Conservation (phyloP, 257 asterid genomes). For the Solanum ossicruentum region DNA sequence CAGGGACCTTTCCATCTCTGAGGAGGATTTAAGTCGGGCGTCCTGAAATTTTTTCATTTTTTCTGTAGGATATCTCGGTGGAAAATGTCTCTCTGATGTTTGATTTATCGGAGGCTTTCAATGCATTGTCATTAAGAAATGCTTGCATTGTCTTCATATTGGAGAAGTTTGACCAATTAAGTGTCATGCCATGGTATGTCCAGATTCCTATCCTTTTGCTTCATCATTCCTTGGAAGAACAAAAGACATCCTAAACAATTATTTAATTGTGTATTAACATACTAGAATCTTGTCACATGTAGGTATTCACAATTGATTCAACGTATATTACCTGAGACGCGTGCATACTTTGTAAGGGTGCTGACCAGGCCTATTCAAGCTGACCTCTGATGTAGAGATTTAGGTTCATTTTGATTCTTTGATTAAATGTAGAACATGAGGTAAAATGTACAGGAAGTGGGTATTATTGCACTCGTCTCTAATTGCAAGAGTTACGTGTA, state of each 20-base stretch:
- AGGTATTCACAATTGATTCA: constrained; percentile 71
- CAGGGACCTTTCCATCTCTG: neutral
- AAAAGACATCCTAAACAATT: neutral
- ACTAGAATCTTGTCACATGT: constrained; percentile 1
- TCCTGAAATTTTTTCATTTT: constrained; percentile 16
- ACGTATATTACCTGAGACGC: constrained; percentile 72
- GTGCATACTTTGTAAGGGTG: constrained; percentile 50
- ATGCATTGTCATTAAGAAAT: constrained; percentile 62
- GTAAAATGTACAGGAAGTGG: constrained; percentile 38
- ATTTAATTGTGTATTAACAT: neutral
- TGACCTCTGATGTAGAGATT: constrained; percentile 27
- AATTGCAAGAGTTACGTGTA: neutral
- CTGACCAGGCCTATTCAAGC: constrained; percentile 46
- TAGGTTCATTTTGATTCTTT: constrained; percentile 28
- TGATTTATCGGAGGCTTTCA: constrained; percentile 86
- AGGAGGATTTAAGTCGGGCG: neutral
- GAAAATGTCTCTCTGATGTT: constrained; percentile 81
- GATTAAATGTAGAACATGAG: constrained; percentile 21
- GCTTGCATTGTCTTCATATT: constrained; percentile 73
- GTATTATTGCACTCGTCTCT: neutral
- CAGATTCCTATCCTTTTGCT: neutral
- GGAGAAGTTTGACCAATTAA: constrained; percentile 62
- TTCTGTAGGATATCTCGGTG: constrained; percentile 60
- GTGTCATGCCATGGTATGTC: constrained; percentile 56
- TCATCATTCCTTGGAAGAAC: neutral